Evolutionary conservation across 768 basidiomycete genomes (phyloP).

Genomic region (Xerocomellus intermedius): DNA sequence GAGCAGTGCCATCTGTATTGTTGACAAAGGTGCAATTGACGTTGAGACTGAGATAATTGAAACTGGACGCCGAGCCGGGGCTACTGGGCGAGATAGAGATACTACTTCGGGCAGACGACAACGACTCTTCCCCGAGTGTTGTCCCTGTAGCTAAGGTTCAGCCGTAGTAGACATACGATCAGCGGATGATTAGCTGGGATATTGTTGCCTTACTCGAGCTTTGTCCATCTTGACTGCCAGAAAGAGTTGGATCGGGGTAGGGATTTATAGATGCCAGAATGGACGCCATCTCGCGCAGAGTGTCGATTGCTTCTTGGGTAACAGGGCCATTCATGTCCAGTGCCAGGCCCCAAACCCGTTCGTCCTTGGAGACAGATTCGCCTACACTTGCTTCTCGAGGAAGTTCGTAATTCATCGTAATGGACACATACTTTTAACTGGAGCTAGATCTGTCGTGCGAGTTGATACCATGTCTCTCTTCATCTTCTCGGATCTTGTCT

Average conservation of each 20-base stretch:
- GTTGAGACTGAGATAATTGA: too few species aligned
- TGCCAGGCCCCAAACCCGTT: not conserved
- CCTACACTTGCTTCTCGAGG: not conserved
- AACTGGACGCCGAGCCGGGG: too few species aligned
- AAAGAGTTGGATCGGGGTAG: not conserved
- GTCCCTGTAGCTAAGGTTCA: too few species aligned
- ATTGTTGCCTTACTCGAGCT: not conserved
- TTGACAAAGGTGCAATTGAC: too few species aligned
- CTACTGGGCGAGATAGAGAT: too few species aligned
- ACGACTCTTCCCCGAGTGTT: not conserved
- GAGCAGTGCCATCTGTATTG: too few species aligned
- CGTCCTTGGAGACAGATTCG: not conserved
- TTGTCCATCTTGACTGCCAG: not conserved
- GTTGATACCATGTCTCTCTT: not conserved
- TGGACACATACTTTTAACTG: not conserved
- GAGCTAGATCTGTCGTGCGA: not conserved
- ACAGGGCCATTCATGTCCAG: not conserved
- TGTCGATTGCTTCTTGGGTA: not conserved
- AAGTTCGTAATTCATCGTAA: not conserved
- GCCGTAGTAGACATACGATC: not conserved
- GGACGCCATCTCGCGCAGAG: not conserved
- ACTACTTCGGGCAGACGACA: too few species aligned
- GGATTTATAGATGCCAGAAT: not conserved
- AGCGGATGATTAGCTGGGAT: not conserved
- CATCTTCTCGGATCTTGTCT: conserved; percentile 7